These are phyloP conservation scores for Anethum foeniculum DNA, from an alignment of 140 eudicot genomes.

Conservation along the genomic window DNA sequence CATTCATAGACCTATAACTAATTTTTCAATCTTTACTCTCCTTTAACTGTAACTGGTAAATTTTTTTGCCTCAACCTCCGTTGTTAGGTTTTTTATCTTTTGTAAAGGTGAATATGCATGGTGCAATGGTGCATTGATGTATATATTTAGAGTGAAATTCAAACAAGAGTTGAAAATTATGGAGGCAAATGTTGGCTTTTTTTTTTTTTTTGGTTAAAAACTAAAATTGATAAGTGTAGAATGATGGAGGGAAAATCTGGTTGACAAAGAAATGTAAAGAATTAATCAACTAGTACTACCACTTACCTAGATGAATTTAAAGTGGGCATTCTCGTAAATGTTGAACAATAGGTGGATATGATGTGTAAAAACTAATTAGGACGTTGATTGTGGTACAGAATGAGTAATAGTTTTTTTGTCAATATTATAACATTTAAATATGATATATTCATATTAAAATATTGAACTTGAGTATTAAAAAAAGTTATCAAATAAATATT, in stretches of 20 bases:
- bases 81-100: not conserved
- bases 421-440: too few relatives aligned
- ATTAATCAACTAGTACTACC: not conserved
- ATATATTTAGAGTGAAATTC: not conserved
- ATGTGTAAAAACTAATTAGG: not conserved
- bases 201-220: too few relatives aligned
- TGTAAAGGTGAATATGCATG: not conserved
- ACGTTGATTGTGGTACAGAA: not conserved
- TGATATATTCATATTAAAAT: not conserved
- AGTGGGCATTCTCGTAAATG: not conserved
- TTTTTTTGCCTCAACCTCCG: too few relatives aligned
- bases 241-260: not conserved
- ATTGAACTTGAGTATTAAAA: not conserved
- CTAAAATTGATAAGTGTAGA: not conserved
- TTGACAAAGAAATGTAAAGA: not conserved
- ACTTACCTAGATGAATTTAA: not conserved
- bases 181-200: not conserved
- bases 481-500: not conserved
- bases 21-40: not conserved
- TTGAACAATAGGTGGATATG: not conserved
- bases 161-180: not conserved
- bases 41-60: not conserved
- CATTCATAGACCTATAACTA: not conserved
- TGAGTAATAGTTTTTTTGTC: too few relatives aligned
- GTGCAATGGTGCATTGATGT: not conserved